These are phyloP conservation scores for Exsudoporus floridanus DNA, from an alignment of 1,284 basidiomycete genomes.

Conservation along the genomic window DNA sequence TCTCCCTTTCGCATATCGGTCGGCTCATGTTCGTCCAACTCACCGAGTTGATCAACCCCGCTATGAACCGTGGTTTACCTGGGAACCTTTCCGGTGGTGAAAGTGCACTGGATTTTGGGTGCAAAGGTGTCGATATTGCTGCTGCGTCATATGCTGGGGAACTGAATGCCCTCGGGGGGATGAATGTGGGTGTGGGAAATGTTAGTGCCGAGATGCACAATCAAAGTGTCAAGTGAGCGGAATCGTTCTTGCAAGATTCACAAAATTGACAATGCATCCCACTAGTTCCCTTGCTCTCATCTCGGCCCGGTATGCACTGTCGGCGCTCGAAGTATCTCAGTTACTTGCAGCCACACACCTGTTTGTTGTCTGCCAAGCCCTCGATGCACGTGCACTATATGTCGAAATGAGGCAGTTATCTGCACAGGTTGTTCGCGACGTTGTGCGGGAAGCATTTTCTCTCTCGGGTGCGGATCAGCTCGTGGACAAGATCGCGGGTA, in stretches of 20 bases:
- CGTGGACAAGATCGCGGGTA: constrained; percentile 18
- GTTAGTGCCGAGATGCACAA: constrained; percentile 89
- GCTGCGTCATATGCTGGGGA: constrained; percentile 80
- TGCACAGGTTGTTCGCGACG: constrained; percentile 19
- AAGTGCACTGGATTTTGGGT: constrained; percentile 80
- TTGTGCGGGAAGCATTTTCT: constrained; percentile 18
- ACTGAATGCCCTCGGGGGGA: constrained; percentile 74
- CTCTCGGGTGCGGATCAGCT: constrained; percentile 11
- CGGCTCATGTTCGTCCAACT: constrained; percentile 82
- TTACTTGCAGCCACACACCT: constrained; percentile 75
- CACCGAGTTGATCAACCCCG: constrained; percentile 79
- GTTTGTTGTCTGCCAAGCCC: constrained; percentile 76
- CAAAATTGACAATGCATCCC: constrained; percentile 1
- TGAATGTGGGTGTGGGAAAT: constrained; percentile 82
- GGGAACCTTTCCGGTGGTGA: constrained; percentile 81
- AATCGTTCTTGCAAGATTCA: neutral
- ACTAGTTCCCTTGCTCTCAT: constrained; percentile 76
- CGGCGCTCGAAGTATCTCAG: constrained; percentile 73
- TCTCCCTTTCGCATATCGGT: constrained; percentile 79
- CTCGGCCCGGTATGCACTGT: constrained; percentile 75
- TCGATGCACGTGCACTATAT: constrained; percentile 76
- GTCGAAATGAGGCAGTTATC: constrained; percentile 49
- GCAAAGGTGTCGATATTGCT: constrained; percentile 85
- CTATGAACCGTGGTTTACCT: constrained; percentile 81
- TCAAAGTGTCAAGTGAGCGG: constrained; percentile 77